phyloP scores from a whole-genome alignment of 148 eudicot genomes.

The Arbutus unedo region DNA sequence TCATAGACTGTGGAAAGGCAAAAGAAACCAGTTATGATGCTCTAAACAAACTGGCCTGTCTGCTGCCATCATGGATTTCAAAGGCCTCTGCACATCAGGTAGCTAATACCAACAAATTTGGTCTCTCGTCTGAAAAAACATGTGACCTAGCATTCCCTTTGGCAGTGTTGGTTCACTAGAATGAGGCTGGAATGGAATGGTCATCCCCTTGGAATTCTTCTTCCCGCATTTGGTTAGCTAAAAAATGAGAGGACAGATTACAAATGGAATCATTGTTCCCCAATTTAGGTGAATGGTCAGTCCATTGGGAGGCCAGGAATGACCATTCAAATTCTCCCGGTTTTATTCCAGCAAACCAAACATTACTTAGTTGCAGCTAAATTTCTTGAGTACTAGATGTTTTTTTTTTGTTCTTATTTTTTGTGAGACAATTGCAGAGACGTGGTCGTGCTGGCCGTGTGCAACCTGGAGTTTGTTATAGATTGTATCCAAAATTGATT shows the following conservation, averaged over 20 bases:
- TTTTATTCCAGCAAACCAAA: conserved; percentile 4
- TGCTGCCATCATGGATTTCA: conserved; percentile 96
- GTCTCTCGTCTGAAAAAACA: neutral
- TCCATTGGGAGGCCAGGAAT: neutral
- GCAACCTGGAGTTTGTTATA: conserved; percentile 89
- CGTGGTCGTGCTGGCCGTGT: conserved; percentile 99
- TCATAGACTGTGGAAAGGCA: conserved; percentile 94
- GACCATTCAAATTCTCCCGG: neutral
- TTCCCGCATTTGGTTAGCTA: neutral
- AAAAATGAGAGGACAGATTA: neutral
- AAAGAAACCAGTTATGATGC: conserved; percentile 99
- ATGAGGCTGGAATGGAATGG: neutral
- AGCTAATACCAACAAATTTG: neutral
- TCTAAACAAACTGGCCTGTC: conserved; percentile 92
- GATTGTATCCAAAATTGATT: conserved; percentile 78
- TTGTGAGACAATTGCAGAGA: conserved; percentile 48
- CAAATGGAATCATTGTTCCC: neutral
- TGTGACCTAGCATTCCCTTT: neutral
- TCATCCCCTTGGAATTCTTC: neutral
- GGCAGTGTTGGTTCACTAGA: neutral
- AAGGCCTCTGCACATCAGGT: conserved; percentile 99
- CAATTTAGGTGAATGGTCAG: neutral
- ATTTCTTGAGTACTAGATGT: neutral
- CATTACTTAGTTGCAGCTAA: neutral
- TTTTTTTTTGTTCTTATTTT: neutral